phyloP scores from a whole-genome alignment of 306 rosid genomes.

The Albizia julibrissin region DNA sequence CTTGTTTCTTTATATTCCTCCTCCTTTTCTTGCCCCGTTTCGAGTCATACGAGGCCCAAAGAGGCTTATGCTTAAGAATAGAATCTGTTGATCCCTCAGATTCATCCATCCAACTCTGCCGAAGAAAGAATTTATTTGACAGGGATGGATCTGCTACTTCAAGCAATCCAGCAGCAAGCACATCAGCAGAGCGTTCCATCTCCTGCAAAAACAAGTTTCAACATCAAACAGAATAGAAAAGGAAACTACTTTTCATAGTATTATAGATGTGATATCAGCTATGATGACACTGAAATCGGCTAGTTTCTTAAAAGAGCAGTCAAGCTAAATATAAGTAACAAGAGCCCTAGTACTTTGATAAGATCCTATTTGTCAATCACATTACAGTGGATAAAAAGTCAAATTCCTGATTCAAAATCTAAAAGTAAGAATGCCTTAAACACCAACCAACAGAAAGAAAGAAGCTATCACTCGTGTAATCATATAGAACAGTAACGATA shows the following conservation, averaged over 20 bases:
- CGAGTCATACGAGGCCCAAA: constrained; percentile 83
- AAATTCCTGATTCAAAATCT: constrained; percentile 25
- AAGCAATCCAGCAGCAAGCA: constrained; percentile 99
- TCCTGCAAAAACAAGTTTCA: constrained; percentile 60
- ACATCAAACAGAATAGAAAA: constrained; percentile 4
- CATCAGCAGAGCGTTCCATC: constrained; percentile 95
- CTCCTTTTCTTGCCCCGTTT: constrained; percentile 57
- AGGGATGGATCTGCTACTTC: constrained; percentile 95
- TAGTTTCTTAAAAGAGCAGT: constrained; percentile 21
- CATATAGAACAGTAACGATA: neutral
- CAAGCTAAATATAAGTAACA: neutral
- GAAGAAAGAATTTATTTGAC: constrained; percentile 83
- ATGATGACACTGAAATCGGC: constrained; percentile 12
- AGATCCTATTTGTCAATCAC: constrained; percentile 21
- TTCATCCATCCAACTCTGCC: constrained; percentile 88
- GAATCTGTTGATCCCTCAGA: constrained; percentile 68
- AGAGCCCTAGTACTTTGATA: constrained; percentile 5
- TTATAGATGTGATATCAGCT: constrained; percentile 22
- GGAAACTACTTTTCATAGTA: constrained; percentile 27
- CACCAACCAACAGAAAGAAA: constrained; percentile 31
- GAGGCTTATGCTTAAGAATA: constrained; percentile 90
- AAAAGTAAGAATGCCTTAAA: constrained; percentile 18
- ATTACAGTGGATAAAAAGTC: constrained; percentile 21
- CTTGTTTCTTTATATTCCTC: constrained; percentile 65
- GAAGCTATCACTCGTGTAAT: neutral